Percentiles rank a stretch among this genome's conserved stretches.
These are phyloP conservation scores for Yarrowia sp. DNA, from an alignment of 805 yeast species.

Conservation along the genomic window DNA sequence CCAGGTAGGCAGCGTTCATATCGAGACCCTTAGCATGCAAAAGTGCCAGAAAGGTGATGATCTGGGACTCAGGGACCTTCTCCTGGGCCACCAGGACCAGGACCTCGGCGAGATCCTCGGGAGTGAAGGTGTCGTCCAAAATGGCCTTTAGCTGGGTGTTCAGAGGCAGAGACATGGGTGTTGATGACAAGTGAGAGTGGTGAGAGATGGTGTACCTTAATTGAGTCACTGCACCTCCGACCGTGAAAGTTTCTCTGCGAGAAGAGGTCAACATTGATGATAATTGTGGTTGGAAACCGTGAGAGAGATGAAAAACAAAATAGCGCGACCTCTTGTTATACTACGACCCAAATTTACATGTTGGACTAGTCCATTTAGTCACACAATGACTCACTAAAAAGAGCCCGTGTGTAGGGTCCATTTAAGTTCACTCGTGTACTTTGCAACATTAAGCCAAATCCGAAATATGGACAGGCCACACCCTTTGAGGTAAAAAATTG, in stretches of 20 bases:
- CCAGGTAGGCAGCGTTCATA: conserved; percentile 78
- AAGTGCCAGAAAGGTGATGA: conserved; percentile 80
- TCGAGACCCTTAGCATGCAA: conserved; percentile 77
- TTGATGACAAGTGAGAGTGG: conserved; percentile 19
- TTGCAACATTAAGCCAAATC: background rate
- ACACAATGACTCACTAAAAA: conserved; percentile 34
- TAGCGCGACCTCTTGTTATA: background rate
- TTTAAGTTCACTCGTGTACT: background rate
- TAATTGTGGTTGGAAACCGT: background rate
- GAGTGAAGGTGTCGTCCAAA: conserved; percentile 60
- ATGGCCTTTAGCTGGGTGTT: conserved; percentile 73
- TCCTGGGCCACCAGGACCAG: conserved; percentile 67
- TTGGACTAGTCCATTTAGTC: conserved; percentile 11
- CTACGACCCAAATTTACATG: conserved; percentile 9
- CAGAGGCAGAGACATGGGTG: conserved; percentile 43
- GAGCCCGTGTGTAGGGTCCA: background rate
- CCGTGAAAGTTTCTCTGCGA: conserved; percentile 31
- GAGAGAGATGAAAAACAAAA: background rate
- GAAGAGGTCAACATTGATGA: conserved; percentile 10
- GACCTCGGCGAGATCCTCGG: conserved; percentile 69
- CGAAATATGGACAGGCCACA: conserved; percentile 9
- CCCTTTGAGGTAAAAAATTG: conserved; percentile 17
- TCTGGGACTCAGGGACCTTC: conserved; percentile 69
- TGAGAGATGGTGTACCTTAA: conserved; percentile 18
- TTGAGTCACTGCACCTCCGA: conserved; percentile 26